A percentile compares a stretch with the other conserved stretches of the same genome.
phyloP scores from a whole-genome alignment of 2,329 filamentous ascomycete species.

The Fusarium cicatricum region DNA sequence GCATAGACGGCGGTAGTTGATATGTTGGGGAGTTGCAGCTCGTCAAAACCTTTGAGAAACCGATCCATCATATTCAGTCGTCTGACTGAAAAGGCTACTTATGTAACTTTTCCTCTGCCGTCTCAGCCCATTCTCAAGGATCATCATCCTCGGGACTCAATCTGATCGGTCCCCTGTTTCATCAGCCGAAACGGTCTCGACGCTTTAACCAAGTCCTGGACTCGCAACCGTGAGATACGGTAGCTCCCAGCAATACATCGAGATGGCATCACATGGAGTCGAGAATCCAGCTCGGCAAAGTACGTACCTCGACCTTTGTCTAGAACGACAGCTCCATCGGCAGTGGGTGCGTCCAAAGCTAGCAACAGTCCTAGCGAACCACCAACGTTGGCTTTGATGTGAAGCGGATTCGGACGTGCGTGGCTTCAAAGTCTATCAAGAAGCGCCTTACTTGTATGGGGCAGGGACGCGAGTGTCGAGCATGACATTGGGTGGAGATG shows the following conservation, averaged over 20 bases:
- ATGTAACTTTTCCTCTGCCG: not conserved
- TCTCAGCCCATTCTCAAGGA: constrained; percentile 37
- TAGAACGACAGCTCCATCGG: constrained; percentile 7
- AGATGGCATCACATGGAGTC: not conserved
- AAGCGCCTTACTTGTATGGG: too few relatives aligned
- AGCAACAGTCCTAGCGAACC: not conserved
- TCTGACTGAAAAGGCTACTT: too few relatives aligned
- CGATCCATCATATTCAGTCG: not conserved
- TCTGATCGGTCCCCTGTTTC: not conserved
- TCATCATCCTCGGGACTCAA: constrained; percentile 4
- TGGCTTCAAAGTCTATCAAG: constrained; percentile 21
- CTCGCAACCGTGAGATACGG: not conserved
- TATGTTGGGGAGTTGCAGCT: too few relatives aligned
- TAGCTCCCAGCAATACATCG: not conserved
- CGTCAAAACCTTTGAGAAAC: too few relatives aligned
- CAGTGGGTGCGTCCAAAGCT: not conserved
- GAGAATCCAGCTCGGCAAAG: not conserved
- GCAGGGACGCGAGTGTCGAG: too few relatives aligned
- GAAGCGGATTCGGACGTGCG: constrained; percentile 14
- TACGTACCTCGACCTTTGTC: not conserved
- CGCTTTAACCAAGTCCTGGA: not conserved
- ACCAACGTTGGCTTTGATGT: constrained; percentile 13
- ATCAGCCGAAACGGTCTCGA: not conserved
- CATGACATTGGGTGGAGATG: constrained; percentile 2
- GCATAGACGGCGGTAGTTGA: too few relatives aligned